These are phyloP conservation scores for Monilinia polystroma DNA, from an alignment of 2,329 filamentous ascomycete genomes.

Conservation along the genomic window DNA sequence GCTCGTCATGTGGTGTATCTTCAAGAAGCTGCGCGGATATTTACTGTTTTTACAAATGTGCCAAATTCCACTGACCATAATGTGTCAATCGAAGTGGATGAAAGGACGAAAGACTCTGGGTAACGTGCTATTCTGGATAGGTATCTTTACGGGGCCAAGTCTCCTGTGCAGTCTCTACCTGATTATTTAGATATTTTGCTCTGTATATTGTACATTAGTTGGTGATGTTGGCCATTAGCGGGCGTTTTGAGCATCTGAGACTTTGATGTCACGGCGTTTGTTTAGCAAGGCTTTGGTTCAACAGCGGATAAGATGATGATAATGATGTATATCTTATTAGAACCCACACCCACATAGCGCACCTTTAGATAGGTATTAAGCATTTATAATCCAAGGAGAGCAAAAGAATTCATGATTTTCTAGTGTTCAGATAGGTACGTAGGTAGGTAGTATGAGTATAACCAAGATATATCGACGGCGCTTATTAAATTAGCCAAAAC, in stretches of 20 bases:
- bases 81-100: constrained; percentile 67
- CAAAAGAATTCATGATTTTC: background rate
- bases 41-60: constrained; percentile 71
- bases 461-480: too few relatives aligned
- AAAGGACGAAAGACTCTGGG: constrained; percentile 62
- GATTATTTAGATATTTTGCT: constrained; percentile 46
- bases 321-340: background rate
- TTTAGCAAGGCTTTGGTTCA: background rate
- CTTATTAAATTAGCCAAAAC: too few relatives aligned
- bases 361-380: background rate
- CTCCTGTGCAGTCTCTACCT: constrained; percentile 61
- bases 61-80: constrained; percentile 67
- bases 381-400: background rate
- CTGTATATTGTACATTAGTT: background rate
- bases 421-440: background rate
- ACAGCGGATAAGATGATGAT: background rate
- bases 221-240: background rate
- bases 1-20: constrained; percentile 62
- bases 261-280: constrained; percentile 6
- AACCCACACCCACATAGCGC: background rate
- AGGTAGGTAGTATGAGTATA: too few relatives aligned
- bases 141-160: constrained; percentile 74
- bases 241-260: background rate
- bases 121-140: constrained; percentile 76
- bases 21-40: constrained; percentile 74